phyloP scores from a whole-genome alignment of 2,329 filamentous ascomycete species.

The Aspergillus japonicus region DNA sequence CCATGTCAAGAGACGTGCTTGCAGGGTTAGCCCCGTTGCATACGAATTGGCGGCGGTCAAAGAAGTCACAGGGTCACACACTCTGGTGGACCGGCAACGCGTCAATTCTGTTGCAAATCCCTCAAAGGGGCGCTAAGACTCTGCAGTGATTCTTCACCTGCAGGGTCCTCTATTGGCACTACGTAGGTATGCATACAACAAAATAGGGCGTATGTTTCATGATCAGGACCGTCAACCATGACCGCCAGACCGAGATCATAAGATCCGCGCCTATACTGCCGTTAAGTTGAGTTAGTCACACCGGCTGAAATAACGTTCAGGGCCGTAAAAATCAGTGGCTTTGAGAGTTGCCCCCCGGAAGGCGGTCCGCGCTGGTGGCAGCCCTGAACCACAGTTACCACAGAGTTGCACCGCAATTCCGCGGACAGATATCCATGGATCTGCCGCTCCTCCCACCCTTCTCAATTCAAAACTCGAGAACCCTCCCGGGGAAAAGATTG shows the following conservation, averaged over 20 bases:
- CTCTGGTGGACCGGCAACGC: not conserved
- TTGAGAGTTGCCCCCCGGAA: not conserved
- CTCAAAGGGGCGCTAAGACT: not conserved
- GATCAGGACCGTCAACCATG: not conserved
- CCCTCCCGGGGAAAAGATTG: not conserved
- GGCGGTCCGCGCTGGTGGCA: not conserved
- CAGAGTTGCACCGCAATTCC: not conserved
- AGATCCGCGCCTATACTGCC: not conserved
- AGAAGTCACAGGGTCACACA: not conserved
- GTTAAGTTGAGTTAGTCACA: not conserved
- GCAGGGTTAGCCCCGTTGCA: not conserved
- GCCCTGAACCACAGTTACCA: not conserved
- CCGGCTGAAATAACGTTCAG: not conserved
- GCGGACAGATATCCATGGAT: not conserved
- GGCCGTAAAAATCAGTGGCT: not conserved
- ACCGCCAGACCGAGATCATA: not conserved
- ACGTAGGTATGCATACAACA: not conserved
- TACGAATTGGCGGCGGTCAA: not conserved
- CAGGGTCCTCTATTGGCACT: not conserved
- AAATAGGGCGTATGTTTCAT: not conserved
- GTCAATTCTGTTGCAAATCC: not conserved
- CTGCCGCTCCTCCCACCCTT: not conserved
- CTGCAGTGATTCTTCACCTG: not conserved
- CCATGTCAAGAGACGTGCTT: not conserved
- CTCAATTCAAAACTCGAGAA: not conserved